Base-by-base conservation (phyloP, 345 rosid species). In the Gossypium mustelinum region DNA sequence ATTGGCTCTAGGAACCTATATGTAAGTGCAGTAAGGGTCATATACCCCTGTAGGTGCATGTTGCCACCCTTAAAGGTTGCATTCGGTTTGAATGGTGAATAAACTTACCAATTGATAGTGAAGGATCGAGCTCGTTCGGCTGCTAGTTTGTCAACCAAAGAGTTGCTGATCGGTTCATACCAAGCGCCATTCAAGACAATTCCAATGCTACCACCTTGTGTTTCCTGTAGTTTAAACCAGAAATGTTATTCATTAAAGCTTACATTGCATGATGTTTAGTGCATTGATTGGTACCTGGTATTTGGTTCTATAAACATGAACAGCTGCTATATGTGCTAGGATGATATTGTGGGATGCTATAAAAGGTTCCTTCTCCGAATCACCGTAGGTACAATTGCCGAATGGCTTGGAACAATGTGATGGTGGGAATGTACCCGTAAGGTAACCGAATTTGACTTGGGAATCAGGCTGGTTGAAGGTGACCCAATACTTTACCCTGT, bases 1-100 rank as follows among this genome's bases (percentile, higher is more conserved):
- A 88, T 77, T 11, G 93, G 90, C 58, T 90, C 89, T 76, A 90
- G 74, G 75, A 89, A 89, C 93, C 95, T 90, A 78, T 62, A 43
- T 11, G 3, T 13, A n/a, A 72, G 12, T 29, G 57, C 1, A 6
- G 24, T 56, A 41, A 72, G 52, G 22, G 22, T 17, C 18, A 13
- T 17, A 34, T 1, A 34, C 51, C 69, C 51, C 11, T 10, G 51
- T 47, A 10, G 13, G 51, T 47, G 11, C 3, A 11, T 11, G 51
- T 12, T 9, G 13, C 51, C 51, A 47, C 51, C 13, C 14, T 47
- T 47, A 9, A 12, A 47, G 51, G 13, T 11, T 2, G 51, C 51
- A 47, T 47, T 47, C 51, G 3, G 51, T 12, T 47, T 11, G 47
- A 41, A 11, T 34, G 48, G 5, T 56, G 60, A 24, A 68, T 24